Percentiles rank a stretch among this genome's conserved stretches.
These are phyloP conservation scores for Remersonia thermophila DNA, from an alignment of 2,329 filamentous ascomycete genomes.

Conservation along the genomic window DNA sequence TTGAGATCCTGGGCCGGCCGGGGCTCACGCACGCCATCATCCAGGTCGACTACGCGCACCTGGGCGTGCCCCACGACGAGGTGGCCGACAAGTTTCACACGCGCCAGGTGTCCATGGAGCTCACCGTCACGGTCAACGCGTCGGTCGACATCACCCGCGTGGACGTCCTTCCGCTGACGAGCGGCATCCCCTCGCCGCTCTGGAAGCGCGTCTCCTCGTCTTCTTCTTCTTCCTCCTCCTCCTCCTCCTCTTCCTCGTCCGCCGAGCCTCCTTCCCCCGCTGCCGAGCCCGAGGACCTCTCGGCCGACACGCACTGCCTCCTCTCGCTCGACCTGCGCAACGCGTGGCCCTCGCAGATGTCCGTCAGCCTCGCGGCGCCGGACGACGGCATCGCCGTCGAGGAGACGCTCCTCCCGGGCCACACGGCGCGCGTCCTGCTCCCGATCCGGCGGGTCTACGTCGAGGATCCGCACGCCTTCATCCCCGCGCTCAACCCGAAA, in stretches of 20 bases:
- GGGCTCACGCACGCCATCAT: conserved; percentile 69
- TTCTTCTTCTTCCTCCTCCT: too few relatives aligned
- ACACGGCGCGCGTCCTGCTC: conserved; percentile 62
- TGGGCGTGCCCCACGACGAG: conserved; percentile 59
- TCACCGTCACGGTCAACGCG: conserved; percentile 84
- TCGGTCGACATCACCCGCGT: conserved; percentile 72
- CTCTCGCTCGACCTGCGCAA: conserved; percentile 78
- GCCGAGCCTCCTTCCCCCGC: too few relatives aligned
- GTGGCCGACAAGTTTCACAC: conserved; percentile 67
- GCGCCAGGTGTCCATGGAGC: conserved; percentile 64
- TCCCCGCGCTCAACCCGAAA: conserved; percentile 68
- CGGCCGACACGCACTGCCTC: conserved; percentile 57
- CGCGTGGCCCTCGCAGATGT: conserved; percentile 72
- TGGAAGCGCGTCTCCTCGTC: conserved; percentile 33
- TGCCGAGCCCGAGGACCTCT: conserved; percentile 27
- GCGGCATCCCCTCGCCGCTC: conserved; percentile 47
- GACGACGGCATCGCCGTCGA: conserved; percentile 34
- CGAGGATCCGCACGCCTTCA: conserved; percentile 61
- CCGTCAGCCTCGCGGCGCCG: conserved; percentile 42
- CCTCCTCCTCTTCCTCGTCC: too few relatives aligned
- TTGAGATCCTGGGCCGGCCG: conserved; percentile 78
- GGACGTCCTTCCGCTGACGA: conserved; percentile 64
- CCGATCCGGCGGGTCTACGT: conserved; percentile 65
- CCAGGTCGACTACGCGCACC: conserved; percentile 73
- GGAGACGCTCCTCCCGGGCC: conserved; percentile 50